phyloP scores from a whole-genome alignment of 192 early-diverging fungal species.

The Linnemannia hyalina region DNA sequence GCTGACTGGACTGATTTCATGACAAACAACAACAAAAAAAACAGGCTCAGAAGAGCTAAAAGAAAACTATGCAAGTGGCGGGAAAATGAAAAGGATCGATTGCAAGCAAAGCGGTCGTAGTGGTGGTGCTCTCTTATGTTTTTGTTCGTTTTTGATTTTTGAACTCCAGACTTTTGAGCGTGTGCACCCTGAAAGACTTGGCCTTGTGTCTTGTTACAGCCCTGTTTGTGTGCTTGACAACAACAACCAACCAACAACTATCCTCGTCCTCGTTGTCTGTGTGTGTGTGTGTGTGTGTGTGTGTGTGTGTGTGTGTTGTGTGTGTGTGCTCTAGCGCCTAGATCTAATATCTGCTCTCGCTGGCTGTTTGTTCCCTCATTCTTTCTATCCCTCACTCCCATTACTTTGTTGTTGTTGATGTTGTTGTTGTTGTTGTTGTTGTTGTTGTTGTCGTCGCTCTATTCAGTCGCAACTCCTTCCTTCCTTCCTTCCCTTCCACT shows the following conservation, averaged over 20 bases:
- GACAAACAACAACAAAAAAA: neutral
- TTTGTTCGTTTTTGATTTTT: too few species aligned
- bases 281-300: neutral
- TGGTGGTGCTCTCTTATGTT: neutral
- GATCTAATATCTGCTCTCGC: neutral
- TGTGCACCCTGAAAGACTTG: neutral
- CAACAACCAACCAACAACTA: conserved; percentile 1
- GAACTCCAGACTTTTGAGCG: too few species aligned
- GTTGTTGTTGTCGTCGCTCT: neutral
- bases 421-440: neutral
- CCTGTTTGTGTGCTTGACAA: neutral
- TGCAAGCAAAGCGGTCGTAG: neutral
- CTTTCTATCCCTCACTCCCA: neutral
- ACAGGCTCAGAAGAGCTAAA: neutral
- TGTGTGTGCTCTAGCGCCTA: neutral
- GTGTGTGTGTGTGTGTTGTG: neutral
- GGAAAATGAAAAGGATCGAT: neutral
- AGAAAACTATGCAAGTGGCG: neutral
- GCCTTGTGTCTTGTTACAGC: neutral
- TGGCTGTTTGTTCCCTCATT: neutral
- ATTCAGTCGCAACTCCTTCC: neutral
- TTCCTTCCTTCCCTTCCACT: neutral
- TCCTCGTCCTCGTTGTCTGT: neutral
- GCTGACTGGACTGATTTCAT: neutral
- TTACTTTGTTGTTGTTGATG: neutral